These are phyloP conservation scores for Allium sativum DNA, from an alignment of 106 monocot species.

Conservation along the genomic window DNA sequence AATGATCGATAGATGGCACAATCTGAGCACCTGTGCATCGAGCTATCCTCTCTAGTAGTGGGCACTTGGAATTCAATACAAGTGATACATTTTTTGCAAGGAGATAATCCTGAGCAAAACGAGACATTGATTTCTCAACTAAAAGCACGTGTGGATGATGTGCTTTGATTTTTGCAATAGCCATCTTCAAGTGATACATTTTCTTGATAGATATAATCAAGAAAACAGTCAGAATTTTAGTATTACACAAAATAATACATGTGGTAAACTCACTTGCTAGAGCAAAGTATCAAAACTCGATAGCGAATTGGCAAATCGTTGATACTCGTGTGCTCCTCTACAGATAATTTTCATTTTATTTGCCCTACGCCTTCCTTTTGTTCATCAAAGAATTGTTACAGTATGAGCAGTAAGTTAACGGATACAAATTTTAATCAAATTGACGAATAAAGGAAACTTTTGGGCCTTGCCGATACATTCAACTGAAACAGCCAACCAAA, in stretches of 20 bases:
- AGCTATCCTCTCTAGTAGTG: slow-evolving; percentile 71
- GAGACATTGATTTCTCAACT: slow-evolving; percentile 90
- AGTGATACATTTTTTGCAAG: slow-evolving; percentile 82
- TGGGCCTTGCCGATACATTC: no score
- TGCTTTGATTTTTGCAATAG: slow-evolving; percentile 83
- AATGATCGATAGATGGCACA: slow-evolving; percentile 75
- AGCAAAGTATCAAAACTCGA: slow-evolving; percentile 91
- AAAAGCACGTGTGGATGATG: slow-evolving; percentile 72
- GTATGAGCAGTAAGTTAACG: no score
- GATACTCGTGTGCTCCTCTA: slow-evolving; percentile 95
- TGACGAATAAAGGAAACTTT: no score
- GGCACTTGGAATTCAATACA: slow-evolving; percentile 84
- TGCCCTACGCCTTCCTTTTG: no score
- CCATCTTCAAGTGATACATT: slow-evolving; percentile 99
- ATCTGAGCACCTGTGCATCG: slow-evolving; percentile 86
- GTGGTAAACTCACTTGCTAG: slow-evolving; percentile 54
- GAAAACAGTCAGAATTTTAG: no score
- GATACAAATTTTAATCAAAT: no score
- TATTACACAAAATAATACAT: neutral
- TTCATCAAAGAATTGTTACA: no score
- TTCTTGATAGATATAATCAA: slow-evolving; percentile 34
- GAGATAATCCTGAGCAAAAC: slow-evolving; percentile 85
- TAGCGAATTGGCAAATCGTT: slow-evolving; percentile 56
- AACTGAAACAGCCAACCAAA: no score
- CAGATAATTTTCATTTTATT: no score